Base-by-base conservation (phyloP, 768 basidiomycete species). In the Auriscalpium microsporum region DNA sequence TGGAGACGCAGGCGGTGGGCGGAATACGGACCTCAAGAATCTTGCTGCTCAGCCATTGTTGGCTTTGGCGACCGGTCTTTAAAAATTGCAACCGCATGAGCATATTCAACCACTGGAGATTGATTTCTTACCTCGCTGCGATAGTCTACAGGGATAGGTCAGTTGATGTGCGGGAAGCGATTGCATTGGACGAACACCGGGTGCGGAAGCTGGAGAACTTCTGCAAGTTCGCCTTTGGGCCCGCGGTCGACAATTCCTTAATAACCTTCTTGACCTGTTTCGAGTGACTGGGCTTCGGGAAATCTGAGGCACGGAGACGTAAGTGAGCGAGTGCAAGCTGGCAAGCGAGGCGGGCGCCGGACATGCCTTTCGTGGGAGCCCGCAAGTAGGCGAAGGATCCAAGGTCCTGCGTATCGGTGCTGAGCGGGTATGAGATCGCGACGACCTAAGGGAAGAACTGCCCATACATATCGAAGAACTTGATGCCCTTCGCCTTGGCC, bases 401-500 rank as follows among this genome's bases (percentile, higher is more conserved):
- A 38, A 63, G 52, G 35, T 62, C 57, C 45, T 59, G 23, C 13
- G 62, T 48, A 8, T 63, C 62, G 5, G 62, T 63, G 19, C 23
- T 45, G 52, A 53, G 42, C 60, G 56, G 47, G 60, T 59, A 56
- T 45, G 49, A 48, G 58, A 51, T 61, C 35, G 45, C 53, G 55
- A 55, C 53, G 13, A 34, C 7, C 38, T 53, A 36, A 44, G 40
- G 28, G 52, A 49, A 10, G 38, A 19, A 19, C 36, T 8, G 45
- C 60, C 59, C 75, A 72, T 69, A 90, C 87, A 95, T 78, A 69
- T 94, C 93, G 72, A 94, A 88, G 77, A 94, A 94, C 52, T 80
- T 85, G 71, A 83, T 64, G 58, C 90, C 90, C 61, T 79, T 75
- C 50, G 83, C 83, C 70, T 88, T 94, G 57, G 83, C 78, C 64